These are phyloP conservation scores for Paraleonurus japonicus DNA, from an alignment of 257 asterid species.

Conservation along the genomic window DNA sequence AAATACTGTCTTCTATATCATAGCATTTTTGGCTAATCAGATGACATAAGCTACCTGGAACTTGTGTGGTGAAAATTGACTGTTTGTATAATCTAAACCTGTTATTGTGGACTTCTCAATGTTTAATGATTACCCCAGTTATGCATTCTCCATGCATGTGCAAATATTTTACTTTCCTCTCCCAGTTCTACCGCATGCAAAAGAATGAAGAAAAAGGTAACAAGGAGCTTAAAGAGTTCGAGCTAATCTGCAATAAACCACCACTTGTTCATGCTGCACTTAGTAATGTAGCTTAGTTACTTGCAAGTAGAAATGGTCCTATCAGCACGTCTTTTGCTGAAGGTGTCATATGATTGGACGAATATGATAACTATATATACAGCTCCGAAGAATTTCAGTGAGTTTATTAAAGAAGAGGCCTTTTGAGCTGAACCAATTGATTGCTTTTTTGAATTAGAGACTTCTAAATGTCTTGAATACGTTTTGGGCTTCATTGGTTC, in stretches of 20 bases:
- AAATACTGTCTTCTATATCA: not conserved
- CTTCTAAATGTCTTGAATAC: not conserved
- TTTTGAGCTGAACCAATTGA: not conserved
- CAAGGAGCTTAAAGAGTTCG: not conserved
- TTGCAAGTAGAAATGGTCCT: conserved; percentile 6
- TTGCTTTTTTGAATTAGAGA: not conserved
- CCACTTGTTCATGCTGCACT: conserved; percentile 1
- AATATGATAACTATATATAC: not conserved
- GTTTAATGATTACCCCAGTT: not conserved
- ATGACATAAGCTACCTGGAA: conserved; percentile 5
- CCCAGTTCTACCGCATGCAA: not conserved
- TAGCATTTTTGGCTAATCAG: conserved; percentile 8
- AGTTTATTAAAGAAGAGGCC: not conserved
- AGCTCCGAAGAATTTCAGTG: not conserved
- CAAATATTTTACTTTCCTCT: conserved; percentile 2
- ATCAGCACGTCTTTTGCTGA: not conserved
- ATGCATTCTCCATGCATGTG: conserved; percentile 8
- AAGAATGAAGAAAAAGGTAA: not conserved
- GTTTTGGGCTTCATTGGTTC: conserved; percentile 9
- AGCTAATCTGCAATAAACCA: not conserved
- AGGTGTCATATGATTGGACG: not conserved
- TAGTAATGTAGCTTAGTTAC: conserved; percentile 9
- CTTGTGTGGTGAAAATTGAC: not conserved
- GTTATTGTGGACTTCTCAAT: not conserved
- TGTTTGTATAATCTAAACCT: not conserved